Evolutionary conservation across 192 early-diverging fungal genomes (phyloP).

Genomic region (Glomus cerebriforme): DNA sequence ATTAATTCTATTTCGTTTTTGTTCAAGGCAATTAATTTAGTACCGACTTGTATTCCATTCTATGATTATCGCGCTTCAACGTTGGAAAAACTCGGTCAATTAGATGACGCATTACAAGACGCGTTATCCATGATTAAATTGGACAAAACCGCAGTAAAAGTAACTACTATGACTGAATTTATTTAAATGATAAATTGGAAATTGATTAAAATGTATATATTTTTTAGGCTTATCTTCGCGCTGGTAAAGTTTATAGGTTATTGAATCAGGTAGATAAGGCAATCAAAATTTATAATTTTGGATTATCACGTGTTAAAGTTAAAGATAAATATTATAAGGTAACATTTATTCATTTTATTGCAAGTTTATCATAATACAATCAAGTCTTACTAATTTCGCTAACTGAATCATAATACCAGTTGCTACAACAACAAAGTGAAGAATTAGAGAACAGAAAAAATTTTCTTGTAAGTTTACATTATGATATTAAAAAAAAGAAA

Average conservation of each 20-base stretch:
- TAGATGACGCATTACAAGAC: constrained; percentile 26
- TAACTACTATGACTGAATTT: not conserved
- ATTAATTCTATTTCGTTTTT: not conserved
- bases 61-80: constrained; percentile 35
- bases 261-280: not conserved
- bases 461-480: not conserved
- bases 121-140: constrained; percentile 27
- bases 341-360: not conserved
- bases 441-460: not conserved
- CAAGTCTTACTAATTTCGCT: too few species aligned
- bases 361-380: not conserved
- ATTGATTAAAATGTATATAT: not conserved
- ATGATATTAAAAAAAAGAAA: not conserved
- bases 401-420: not conserved
- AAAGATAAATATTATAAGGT: constrained; percentile 1
- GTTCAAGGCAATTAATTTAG: constrained; percentile 26
- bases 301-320: not conserved
- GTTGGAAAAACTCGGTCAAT: constrained; percentile 11
- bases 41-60: constrained; percentile 20
- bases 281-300: not conserved
- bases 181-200: not conserved
- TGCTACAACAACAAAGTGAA: not conserved
- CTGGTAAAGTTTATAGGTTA: not conserved
- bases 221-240: constrained; percentile 23
- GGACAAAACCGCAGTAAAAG: constrained; percentile 20